phyloP scores from a whole-genome alignment of 768 basidiomycete genomes.

The Sporobolomyces phaffii region DNA sequence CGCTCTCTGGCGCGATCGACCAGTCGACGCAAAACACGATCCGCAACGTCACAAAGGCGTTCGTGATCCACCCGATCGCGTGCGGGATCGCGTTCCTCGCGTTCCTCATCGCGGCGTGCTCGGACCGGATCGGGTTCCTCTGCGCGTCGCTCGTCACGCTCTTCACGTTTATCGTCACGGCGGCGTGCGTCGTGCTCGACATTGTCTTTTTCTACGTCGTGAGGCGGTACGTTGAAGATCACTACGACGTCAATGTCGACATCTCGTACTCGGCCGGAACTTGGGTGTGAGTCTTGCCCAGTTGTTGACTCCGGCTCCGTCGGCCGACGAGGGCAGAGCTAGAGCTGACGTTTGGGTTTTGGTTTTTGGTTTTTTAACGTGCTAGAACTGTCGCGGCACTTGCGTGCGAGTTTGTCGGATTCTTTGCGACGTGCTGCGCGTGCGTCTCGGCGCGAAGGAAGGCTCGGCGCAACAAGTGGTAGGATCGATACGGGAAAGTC shows the following conservation, averaged over 20 bases:
- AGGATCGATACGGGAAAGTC: not conserved
- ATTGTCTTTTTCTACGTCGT: conserved; percentile 45
- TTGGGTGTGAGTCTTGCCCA: conserved; percentile 15
- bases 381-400: conserved; percentile 25
- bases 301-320: too few species aligned
- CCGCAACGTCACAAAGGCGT: conserved; percentile 41
- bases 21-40: conserved; percentile 5
- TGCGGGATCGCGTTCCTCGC: conserved; percentile 45
- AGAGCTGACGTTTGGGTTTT: too few species aligned
- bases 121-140: conserved; percentile 45
- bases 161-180: conserved; percentile 44
- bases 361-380: too few species aligned
- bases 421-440: conserved; percentile 15
- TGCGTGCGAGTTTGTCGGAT: conserved; percentile 21
- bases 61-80: conserved; percentile 46
- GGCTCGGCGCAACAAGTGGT: conserved; percentile 9
- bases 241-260: not conserved
- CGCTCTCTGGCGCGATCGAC: not conserved
- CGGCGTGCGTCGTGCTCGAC: conserved; percentile 31
- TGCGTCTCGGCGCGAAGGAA: conserved; percentile 6
- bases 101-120: conserved; percentile 44
- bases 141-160: conserved; percentile 43
- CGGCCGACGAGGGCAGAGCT: too few species aligned
- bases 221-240: not conserved
- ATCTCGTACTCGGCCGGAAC: not conserved